A percentile compares a stretch with the other conserved stretches of the same genome.
Conservation (phyloP, 768 basidiomycete genomes). For the Podaxis sp. region DNA sequence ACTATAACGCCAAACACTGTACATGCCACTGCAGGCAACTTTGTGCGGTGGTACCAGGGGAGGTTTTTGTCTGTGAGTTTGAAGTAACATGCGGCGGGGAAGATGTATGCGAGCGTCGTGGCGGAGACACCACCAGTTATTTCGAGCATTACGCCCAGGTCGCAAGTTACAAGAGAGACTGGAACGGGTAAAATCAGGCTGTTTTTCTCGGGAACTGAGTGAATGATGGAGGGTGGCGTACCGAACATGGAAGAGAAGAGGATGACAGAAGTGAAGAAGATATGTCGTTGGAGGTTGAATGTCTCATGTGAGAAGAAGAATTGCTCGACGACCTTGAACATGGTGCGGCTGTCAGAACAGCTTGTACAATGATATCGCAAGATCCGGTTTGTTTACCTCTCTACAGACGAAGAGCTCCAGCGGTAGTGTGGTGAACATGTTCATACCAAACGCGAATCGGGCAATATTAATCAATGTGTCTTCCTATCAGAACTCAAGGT, state of each 20-base stretch:
- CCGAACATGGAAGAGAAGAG: constrained; percentile 74
- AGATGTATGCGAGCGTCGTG: constrained; percentile 90
- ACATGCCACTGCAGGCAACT: constrained; percentile 75
- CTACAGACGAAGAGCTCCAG: constrained; percentile 96
- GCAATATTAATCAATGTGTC: constrained; percentile 95
- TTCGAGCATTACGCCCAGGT: constrained; percentile 97
- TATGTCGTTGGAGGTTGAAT: constrained; percentile 80
- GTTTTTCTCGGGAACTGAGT: background rate
- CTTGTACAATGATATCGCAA: background rate
- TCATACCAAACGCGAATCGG: constrained; percentile 89
- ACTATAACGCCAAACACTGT: constrained; percentile 73
- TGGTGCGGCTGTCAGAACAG: background rate
- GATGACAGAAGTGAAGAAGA: constrained; percentile 88
- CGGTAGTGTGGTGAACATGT: constrained; percentile 98
- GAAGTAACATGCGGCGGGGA: constrained; percentile 84
- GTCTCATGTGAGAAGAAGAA: constrained; percentile 90
- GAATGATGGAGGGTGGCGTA: constrained; percentile 9
- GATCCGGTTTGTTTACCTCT: constrained; percentile 55
- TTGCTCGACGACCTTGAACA: constrained; percentile 81
- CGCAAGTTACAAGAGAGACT: constrained; percentile 93
- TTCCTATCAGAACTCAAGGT: constrained; percentile 35
- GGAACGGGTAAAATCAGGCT: constrained; percentile 15
- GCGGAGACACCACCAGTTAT: constrained; percentile 97
- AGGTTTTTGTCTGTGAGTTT: constrained; percentile 57
- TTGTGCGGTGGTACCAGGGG: constrained; percentile 68